These are phyloP conservation scores for Immersiporthe knoxdaviesiana DNA, from an alignment of 2,329 filamentous ascomycete genomes.

Conservation along the genomic window DNA sequence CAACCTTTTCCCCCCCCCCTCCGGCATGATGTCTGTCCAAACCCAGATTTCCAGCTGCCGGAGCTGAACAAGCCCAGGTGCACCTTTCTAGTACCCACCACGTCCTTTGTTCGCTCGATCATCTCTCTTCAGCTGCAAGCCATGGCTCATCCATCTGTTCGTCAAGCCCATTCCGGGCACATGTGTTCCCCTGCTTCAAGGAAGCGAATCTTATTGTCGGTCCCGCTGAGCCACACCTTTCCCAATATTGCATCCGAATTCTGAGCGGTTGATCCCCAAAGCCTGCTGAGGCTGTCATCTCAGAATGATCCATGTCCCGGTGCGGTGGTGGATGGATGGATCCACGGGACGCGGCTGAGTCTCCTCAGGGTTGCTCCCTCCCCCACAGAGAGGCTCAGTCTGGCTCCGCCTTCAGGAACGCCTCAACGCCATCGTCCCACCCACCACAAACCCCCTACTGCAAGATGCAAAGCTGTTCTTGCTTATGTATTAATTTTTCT, in stretches of 20 bases:
- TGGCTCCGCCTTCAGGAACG: background rate
- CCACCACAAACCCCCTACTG: background rate
- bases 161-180: background rate
- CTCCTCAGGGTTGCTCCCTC: background rate
- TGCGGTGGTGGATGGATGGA: background rate
- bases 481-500: background rate
- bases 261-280: background rate
- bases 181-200: background rate
- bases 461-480: background rate
- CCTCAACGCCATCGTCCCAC: background rate
- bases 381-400: background rate
- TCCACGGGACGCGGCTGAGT: constrained; percentile 1
- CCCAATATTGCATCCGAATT: background rate
- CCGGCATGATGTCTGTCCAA: background rate
- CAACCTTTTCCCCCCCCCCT: background rate
- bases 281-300: background rate
- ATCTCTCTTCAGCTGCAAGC: background rate
- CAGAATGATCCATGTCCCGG: background rate
- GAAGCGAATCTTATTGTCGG: background rate
- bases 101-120: background rate
- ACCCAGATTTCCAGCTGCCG: background rate
- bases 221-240: background rate
- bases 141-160: background rate
- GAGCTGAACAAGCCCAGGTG: background rate
- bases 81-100: background rate